Base-by-base conservation (phyloP, 2,329 filamentous ascomycete species). In the Exophiala sp. region DNA sequence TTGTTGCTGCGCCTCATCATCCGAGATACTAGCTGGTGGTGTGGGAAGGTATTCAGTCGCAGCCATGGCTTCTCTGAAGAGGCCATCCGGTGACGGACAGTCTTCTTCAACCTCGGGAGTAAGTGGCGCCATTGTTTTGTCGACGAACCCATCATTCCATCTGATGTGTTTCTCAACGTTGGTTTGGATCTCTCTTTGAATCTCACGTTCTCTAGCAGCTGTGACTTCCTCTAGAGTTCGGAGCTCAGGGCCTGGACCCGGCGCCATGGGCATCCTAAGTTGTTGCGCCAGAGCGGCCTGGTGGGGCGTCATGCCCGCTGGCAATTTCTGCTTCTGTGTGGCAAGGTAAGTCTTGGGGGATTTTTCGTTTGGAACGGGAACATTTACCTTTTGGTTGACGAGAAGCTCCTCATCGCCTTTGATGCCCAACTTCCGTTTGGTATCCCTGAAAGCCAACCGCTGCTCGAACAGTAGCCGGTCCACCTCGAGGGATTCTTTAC, bases 331-430 rank as follows among this genome's bases (percentile, higher is more conserved):
- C 63, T 85, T 85, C 60, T 86, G 80, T 74, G 67, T 53, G 53
- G 55, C 19, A 9, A 54, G 30, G 53, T 68, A 56, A 68, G 70
- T 73, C 14, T 72, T 65, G 61, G 61, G 13, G 34, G 16, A 3
- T 43, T 42, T 49, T 19, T 40, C 50, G 30, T 43, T 67, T 39
- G 38, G 32, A 44, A 24, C 44, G 34, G 13, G 19, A 24, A 39
- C 29, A 39, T 14, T 49, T 53, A 65, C 87, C 80, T 93, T 95
- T 68, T 93, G 87, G 71, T 95, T 94, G 72, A 95, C 83, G 63
- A 95, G 79, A 66, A 96, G 89, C 63, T 97, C 91, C 63, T 97
- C 93, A 63, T 95, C 87, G 60, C 82, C 83, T 71, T 93, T 94
- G 74, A 97, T 91, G 61, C 85, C 83, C 58, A 96, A 79, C 63